Percentiles rank a stretch among this genome's conserved stretches.
Evolutionary conservation across 2,329 filamentous ascomycete species (phyloP).

Genomic region (Claviceps humidiphila): DNA sequence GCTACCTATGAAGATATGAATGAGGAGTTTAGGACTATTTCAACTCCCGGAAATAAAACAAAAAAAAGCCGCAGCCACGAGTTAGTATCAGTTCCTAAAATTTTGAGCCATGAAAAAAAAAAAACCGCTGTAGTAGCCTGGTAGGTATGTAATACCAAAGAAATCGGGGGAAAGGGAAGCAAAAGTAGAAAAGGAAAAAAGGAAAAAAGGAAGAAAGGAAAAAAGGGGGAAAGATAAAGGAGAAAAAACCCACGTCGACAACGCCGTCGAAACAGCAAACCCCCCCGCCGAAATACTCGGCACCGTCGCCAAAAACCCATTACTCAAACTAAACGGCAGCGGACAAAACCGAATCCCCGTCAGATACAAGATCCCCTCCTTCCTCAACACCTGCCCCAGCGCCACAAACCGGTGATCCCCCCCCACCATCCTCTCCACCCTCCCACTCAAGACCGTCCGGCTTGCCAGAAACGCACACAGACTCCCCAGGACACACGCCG

Average conservation of each 20-base stretch:
- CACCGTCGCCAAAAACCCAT: slow-evolving; percentile 88
- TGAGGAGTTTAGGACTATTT: slow-evolving; percentile 64
- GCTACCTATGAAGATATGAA: slow-evolving; percentile 85
- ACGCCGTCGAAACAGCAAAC: slow-evolving; percentile 71
- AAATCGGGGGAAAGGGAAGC: too few relatives aligned
- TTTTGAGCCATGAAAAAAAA: too few relatives aligned
- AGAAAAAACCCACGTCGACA: slow-evolving; percentile 41
- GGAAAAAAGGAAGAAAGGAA: too few relatives aligned
- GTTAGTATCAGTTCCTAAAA: too few relatives aligned
- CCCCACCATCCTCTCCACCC: slow-evolving; percentile 70
- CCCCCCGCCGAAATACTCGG: slow-evolving; percentile 66
- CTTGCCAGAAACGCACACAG: slow-evolving; percentile 69
- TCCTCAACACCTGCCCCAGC: slow-evolving; percentile 72
- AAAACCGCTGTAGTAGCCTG: too few relatives aligned
- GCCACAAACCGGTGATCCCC: slow-evolving; percentile 80
- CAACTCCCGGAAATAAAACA: too few relatives aligned
- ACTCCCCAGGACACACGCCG: slow-evolving; percentile 66
- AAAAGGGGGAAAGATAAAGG: not conserved
- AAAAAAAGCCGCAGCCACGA: too few relatives aligned
- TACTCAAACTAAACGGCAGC: slow-evolving; percentile 82
- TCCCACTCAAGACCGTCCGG: slow-evolving; percentile 61
- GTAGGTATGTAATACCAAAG: too few relatives aligned
- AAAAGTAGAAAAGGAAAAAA: too few relatives aligned
- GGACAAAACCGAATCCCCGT: slow-evolving; percentile 89
- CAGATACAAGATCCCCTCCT: slow-evolving; percentile 78